phyloP scores from a whole-genome alignment of 495 filamentous ascomycete genomes.

The Hypoxylon rickii region DNA sequence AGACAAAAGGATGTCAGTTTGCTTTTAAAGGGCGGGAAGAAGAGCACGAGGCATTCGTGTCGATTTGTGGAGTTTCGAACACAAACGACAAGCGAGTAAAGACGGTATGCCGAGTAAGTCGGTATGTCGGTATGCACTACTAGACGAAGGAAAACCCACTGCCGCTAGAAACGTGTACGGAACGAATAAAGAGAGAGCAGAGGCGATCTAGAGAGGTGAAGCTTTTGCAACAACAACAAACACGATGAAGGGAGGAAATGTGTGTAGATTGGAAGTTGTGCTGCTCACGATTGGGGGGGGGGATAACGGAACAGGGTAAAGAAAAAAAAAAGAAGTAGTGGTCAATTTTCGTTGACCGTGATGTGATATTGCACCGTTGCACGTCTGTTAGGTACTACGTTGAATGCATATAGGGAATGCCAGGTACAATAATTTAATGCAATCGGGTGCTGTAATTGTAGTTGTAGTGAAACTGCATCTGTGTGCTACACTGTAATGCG shows the following conservation, averaged over 20 bases:
- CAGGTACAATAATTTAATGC: constrained; percentile 17
- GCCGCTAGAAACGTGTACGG: constrained; percentile 17
- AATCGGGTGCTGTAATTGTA: background rate
- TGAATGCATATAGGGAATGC: no score
- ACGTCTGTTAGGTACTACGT: no score
- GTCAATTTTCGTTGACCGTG: constrained; percentile 27
- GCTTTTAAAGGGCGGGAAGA: constrained; percentile 21
- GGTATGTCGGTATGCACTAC: constrained; percentile 12
- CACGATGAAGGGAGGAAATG: constrained; percentile 9
- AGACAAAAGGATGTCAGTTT: constrained; percentile 14
- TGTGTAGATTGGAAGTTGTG: constrained; percentile 18
- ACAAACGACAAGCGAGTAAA: constrained; percentile 10
- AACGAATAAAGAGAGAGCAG: constrained; percentile 8
- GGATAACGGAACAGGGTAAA: constrained; percentile 19
- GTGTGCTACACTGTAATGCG: no score
- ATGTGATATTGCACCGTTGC: constrained; percentile 31
- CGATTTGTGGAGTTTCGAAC: constrained; percentile 21
- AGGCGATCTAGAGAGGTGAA: constrained; percentile 21
- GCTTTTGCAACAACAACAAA: constrained; percentile 7
- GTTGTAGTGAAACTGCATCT: background rate
- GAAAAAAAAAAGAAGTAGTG: constrained; percentile 28
- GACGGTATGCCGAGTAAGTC: no score
- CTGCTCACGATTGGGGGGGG: constrained; percentile 21
- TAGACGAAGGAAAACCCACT: constrained; percentile 12
- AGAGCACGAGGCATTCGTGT: constrained; percentile 39